Conservation (phyloP, 345 rosid species). For the Erysimum cheiranthoides region DNA sequence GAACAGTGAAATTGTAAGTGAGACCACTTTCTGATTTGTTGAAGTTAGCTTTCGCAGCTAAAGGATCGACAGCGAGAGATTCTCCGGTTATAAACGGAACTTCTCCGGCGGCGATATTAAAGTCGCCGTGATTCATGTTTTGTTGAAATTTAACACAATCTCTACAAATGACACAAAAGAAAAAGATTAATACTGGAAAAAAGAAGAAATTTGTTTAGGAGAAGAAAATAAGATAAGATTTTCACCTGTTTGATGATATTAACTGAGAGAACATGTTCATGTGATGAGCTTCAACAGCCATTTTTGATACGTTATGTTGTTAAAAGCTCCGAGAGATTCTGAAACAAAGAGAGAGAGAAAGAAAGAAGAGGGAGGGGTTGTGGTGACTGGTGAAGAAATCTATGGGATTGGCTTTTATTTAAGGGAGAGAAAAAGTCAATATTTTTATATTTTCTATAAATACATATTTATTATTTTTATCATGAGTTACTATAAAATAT, state of each 20-base stretch:
- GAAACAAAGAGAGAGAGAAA: slow-evolving; percentile 21
- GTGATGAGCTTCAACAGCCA: slow-evolving; percentile 67
- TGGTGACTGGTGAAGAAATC: slow-evolving; percentile 45
- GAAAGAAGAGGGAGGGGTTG: slow-evolving; percentile 26
- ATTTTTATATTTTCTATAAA: slow-evolving; percentile 29
- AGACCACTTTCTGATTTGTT: slow-evolving; percentile 60
- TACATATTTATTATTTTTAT: slow-evolving; percentile 9
- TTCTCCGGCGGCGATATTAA: slow-evolving; percentile 47
- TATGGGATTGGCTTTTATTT: slow-evolving; percentile 47
- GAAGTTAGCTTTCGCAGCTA: slow-evolving; percentile 44
- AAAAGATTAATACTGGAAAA: not conserved
- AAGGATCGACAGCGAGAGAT: slow-evolving; percentile 49
- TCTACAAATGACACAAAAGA: slow-evolving; percentile 42
- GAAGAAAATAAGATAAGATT: not conserved
- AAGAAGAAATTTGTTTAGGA: not conserved
- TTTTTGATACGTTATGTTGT: slow-evolving; percentile 35
- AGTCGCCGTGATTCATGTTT: slow-evolving; percentile 51
- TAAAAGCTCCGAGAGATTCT: slow-evolving; percentile 35
- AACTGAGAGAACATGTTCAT: slow-evolving; percentile 54
- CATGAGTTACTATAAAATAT: not conserved
- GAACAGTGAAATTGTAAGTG: slow-evolving; percentile 52
- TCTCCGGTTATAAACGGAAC: slow-evolving; percentile 48
- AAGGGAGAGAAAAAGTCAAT: slow-evolving; percentile 52
- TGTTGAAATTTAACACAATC: slow-evolving; percentile 55
- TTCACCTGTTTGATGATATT: slow-evolving; percentile 49